Base-by-base conservation (phyloP, 2,329 filamentous ascomycete genomes). In the Colletotrichum sp. region DNA sequence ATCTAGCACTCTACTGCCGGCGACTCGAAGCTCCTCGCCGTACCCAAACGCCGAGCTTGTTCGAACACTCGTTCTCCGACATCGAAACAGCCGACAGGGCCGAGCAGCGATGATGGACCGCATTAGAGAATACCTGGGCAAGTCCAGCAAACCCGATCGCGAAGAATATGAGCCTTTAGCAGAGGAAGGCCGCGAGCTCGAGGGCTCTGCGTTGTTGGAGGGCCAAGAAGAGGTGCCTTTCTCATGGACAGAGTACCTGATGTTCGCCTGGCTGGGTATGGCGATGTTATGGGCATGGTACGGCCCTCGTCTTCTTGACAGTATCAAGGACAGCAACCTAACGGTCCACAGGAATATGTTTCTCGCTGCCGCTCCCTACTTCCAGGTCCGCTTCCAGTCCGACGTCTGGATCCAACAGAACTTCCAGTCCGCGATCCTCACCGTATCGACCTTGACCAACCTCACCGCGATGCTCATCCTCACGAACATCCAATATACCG, bases 251-350 rank as follows among this genome's bases (percentile, higher is more conserved):
- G 95, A 97, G 83, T 99, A 98, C 85, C 87, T 86, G 79, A 93
- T 98, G 82, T 98, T 98, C 84, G 88, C 94, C 71, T 87, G 98
- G 66, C 88, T 98, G 30, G 97, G 97, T 66, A 89, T 98, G 72
- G 95, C 96, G 68, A 98, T 98, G 97, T 89, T 98, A 60, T 98
- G 96, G 96, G 96, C 96, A 71, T 98, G 96, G 96, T 97, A 91
- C 79, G 91, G 80, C 65, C 32, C 30, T 28, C 24, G 36, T 71
- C 18, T 32, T 5, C 32, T 12, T 12, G 13, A 52, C 4, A 24
- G 10, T 21, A 18, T 36, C 13, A 3, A n/a, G 21, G 6, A 18
- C n/a, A n/a, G 43, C 28, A 9, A 15, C 24, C 60, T 26, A 24
- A 48, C 43, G 30, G 64, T 65, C 77, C 70, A 18, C 79, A 96